Conservation (phyloP, 1,284 basidiomycete genomes). For the Sphaerobolus stellatus region DNA sequence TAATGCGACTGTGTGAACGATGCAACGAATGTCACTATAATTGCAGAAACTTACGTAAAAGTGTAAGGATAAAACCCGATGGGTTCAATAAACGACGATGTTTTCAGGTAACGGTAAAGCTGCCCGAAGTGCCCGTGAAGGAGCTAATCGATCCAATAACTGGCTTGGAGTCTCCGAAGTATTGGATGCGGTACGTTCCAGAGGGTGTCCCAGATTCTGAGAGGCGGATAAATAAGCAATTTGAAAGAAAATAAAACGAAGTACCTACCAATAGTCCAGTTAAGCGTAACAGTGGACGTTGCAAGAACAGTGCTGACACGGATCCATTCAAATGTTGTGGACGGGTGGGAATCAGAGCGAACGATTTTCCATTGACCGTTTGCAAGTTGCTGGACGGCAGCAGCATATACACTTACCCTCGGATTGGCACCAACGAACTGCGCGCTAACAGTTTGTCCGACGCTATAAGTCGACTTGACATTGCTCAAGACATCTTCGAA, state of each 20-base stretch:
- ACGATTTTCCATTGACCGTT: slow-evolving; percentile 56
- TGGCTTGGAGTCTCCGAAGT: slow-evolving; percentile 74
- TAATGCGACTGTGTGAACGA: too few relatives aligned
- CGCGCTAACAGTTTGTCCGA: slow-evolving; percentile 58
- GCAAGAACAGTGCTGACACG: slow-evolving; percentile 55
- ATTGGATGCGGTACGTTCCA: slow-evolving; percentile 60
- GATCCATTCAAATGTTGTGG: slow-evolving; percentile 70
- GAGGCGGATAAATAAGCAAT: background rate
- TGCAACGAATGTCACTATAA: too few relatives aligned
- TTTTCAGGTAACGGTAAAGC: slow-evolving; percentile 51
- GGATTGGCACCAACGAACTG: slow-evolving; percentile 80
- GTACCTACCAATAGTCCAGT: slow-evolving; percentile 58
- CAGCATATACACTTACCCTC: slow-evolving; percentile 47
- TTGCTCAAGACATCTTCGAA: slow-evolving; percentile 71
- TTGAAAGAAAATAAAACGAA: slow-evolving; percentile 32
- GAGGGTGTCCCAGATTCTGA: slow-evolving; percentile 48
- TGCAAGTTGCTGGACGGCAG: slow-evolving; percentile 60
- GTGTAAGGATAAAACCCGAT: too few relatives aligned
- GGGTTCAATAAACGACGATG: too few relatives aligned
- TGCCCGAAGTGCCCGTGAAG: slow-evolving; percentile 62
- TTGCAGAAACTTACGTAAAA: too few relatives aligned
- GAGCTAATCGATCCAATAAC: slow-evolving; percentile 57
- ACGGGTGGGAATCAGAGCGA: slow-evolving; percentile 78
- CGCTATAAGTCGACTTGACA: slow-evolving; percentile 53
- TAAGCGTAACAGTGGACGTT: slow-evolving; percentile 55